phyloP scores from a whole-genome alignment of 2,329 filamentous ascomycete species.

The Xylariaceae sp. region DNA sequence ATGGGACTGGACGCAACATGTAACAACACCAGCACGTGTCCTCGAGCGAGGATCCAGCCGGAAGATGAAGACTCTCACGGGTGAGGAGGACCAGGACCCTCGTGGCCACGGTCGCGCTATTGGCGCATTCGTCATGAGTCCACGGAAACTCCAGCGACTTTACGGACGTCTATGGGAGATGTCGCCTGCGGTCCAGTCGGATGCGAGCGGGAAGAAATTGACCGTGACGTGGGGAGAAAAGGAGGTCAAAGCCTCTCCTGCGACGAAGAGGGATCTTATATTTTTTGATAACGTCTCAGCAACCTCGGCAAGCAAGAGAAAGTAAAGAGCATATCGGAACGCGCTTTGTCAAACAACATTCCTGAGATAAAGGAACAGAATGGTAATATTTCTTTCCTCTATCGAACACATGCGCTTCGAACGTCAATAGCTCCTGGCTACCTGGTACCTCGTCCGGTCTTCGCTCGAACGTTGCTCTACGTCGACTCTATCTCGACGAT shows the following conservation, averaged over 20 bases:
- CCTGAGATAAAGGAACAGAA: not conserved
- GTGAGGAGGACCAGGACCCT: conserved; percentile 35
- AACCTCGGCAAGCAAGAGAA: not conserved
- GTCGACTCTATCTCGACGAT: not conserved
- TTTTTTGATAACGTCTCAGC: conserved; percentile 46
- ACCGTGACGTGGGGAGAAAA: conserved; percentile 44
- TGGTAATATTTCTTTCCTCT: not conserved
- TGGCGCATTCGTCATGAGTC: conserved; percentile 33
- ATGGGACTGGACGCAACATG: conserved; percentile 43
- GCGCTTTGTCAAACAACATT: not conserved
- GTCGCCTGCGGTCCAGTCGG: conserved; percentile 35
- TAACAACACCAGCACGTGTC: conserved; percentile 34
- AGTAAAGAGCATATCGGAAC: no score
- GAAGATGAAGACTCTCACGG: conserved; percentile 34
- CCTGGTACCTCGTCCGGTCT: not conserved
- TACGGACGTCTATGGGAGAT: conserved; percentile 35
- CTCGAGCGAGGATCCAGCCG: conserved; percentile 37
- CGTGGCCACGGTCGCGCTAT: conserved; percentile 31
- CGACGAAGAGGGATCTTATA: conserved; percentile 34
- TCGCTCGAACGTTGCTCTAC: not conserved
- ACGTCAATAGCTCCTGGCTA: not conserved
- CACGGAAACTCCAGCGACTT: conserved; percentile 40
- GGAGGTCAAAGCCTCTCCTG: conserved; percentile 27
- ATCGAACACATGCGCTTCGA: not conserved
- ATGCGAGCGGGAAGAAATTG: conserved; percentile 26